Evolutionary conservation across 257 asterid genomes (phyloP), one percentile per base, ranked within the genome.

Genomic region (Penstemon barbatus): DNA sequence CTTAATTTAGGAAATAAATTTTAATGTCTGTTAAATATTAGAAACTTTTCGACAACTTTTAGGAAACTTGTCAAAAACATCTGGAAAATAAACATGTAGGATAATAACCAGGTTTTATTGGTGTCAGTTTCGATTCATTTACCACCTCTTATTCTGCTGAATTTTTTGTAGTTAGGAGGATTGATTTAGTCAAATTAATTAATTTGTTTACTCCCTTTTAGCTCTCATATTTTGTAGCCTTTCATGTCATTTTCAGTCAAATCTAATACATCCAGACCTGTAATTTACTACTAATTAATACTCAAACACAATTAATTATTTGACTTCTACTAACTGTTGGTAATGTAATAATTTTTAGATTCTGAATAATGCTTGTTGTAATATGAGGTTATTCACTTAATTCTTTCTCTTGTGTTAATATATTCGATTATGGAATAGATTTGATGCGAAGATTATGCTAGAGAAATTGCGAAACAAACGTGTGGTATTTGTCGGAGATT

Each of bases 401-500:
- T 12, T 4, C 33, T 53, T n/a, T 15, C 48, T 7, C 42, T 58
- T 5, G 3, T 65, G 18, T 0, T 25, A 25, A 25, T 25, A 25
- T 25, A 86, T 71, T 79, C 80, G 71, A 87, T 91, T 66, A 39
- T 63, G 11, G 49, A 61, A 68, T 91, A 90, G 97, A 82, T 93
- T 90, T 68, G 81, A 86, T 78, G 91, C 91, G 10, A 87, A 77
- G 76, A 58, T 54, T 42, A 83, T 92, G 96, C 78, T 92, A 15
- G 95, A 92, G 46, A 92, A 85, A 68, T 73, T 92, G 61, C 82
- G 95, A 66, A 82, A 90, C 63, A 92, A 86, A 71, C 89, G 97
- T 18, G 67, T 92, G 4, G 97, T 82, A 10, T 92, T 90, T 70
- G 97, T 82, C 4, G 98, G 98, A 51, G 98, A 92, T 73, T 92